Percentiles rank a stretch among this genome's conserved stretches.
phyloP scores from a whole-genome alignment of 129 eudicot species.

The Artemisia tridentata region DNA sequence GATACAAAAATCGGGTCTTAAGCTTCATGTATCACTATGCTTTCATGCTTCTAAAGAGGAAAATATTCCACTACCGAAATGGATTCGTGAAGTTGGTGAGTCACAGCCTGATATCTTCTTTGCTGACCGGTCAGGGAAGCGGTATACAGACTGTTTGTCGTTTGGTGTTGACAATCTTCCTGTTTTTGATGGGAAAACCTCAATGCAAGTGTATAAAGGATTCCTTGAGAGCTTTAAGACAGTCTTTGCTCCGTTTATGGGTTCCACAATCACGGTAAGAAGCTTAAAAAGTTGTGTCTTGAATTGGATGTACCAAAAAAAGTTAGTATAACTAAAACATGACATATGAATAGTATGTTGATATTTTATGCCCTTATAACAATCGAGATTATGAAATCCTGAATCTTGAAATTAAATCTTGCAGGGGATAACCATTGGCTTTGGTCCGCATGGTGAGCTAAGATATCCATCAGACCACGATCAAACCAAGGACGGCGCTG shows the following conservation, averaged over 20 bases:
- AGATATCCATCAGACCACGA: constrained; percentile 60
- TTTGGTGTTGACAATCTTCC: constrained; percentile 75
- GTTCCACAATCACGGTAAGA: constrained; percentile 79
- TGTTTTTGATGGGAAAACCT: constrained; percentile 77
- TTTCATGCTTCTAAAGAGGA: constrained; percentile 61
- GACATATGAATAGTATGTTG: too few species aligned
- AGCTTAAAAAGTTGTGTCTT: constrained; percentile 19
- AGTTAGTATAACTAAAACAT: too few species aligned
- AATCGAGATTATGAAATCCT: neutral
- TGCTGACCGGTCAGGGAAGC: constrained; percentile 64
- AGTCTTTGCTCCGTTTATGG: constrained; percentile 50
- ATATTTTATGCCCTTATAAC: neutral
- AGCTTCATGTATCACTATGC: constrained; percentile 70
- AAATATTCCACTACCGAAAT: constrained; percentile 59
- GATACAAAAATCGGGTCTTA: constrained; percentile 64
- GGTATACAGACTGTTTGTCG: constrained; percentile 64
- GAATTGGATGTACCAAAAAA: too few species aligned
- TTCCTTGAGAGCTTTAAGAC: constrained; percentile 67
- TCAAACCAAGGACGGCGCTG: constrained; percentile 15
- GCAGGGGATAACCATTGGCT: constrained; percentile 77
- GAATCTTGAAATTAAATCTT: constrained; percentile 4
- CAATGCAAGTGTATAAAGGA: constrained; percentile 59
- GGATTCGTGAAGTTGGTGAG: constrained; percentile 68
- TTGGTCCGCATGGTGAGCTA: constrained; percentile 94
- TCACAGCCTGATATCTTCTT: constrained; percentile 59